Conservation (phyloP, 176 grass and related monocot species). For the Phoenix roebelenii region DNA sequence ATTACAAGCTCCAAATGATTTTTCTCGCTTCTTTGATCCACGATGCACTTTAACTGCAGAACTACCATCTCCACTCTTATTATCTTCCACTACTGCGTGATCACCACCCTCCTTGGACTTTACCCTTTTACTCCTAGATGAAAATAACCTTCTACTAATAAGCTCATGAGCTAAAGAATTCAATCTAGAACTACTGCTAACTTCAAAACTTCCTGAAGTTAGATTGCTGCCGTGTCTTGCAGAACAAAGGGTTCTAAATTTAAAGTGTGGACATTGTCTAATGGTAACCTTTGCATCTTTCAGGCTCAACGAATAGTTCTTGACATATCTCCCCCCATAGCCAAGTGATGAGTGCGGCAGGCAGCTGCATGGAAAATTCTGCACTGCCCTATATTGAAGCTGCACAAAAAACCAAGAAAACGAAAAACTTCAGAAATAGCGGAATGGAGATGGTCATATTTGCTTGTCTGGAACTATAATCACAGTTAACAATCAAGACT, state of each 20-base stretch:
- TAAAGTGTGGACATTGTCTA: conserved; percentile 25
- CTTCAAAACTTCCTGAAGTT: conserved; percentile 13
- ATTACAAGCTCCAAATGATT: conserved; percentile 25
- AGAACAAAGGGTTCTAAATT: conserved; percentile 43
- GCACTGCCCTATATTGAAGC: conserved; percentile 42
- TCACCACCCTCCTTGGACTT: conserved; percentile 20
- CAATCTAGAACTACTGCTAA: conserved; percentile 3
- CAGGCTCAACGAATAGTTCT: conserved; percentile 28
- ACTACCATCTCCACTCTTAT: conserved; percentile 21
- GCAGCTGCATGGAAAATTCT: conserved; percentile 32
- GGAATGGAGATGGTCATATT: background rate
- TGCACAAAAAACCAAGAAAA: conserved; percentile 21
- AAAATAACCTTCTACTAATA: conserved; percentile 27
- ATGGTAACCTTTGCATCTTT: conserved; percentile 17
- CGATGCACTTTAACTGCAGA: conserved; percentile 15
- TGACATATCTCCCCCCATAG: conserved; percentile 21
- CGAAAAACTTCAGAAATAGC: background rate
- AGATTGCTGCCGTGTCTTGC: conserved; percentile 22
- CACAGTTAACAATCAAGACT: background rate
- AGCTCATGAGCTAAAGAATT: conserved; percentile 22
- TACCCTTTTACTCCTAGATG: conserved; percentile 15
- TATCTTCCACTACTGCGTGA: conserved; percentile 12
- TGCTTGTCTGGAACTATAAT: background rate
- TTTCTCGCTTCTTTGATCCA: conserved; percentile 39
- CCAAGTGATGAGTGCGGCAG: conserved; percentile 20